These are phyloP conservation scores for Xylaria sp. DNA, from an alignment of 2,329 filamentous ascomycete genomes.

Conservation along the genomic window DNA sequence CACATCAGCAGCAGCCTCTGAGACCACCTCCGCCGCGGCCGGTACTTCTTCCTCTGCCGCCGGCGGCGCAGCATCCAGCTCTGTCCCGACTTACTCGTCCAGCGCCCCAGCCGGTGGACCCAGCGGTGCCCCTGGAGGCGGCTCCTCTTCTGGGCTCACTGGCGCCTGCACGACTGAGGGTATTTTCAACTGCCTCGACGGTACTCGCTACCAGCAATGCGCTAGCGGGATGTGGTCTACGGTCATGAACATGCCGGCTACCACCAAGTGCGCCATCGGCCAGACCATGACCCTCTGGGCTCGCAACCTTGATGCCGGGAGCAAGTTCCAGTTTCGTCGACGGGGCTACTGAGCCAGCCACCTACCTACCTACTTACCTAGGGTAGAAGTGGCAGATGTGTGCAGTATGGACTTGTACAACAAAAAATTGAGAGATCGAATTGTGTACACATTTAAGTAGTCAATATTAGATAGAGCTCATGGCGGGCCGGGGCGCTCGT, in stretches of 20 bases:
- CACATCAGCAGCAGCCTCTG: background rate
- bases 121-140: slow-evolving; percentile 20
- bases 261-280: slow-evolving; percentile 48
- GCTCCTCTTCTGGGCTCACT: slow-evolving; percentile 40
- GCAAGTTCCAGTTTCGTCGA: slow-evolving; percentile 5
- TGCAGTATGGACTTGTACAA: too few species aligned
- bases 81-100: background rate
- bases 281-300: slow-evolving; percentile 47
- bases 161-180: slow-evolving; percentile 51
- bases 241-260: slow-evolving; percentile 46
- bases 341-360: slow-evolving; percentile 20
- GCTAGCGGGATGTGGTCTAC: slow-evolving; percentile 49
- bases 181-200: slow-evolving; percentile 51
- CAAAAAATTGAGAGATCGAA: too few species aligned
- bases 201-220: slow-evolving; percentile 51
- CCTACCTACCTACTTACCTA: too few species aligned
- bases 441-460: too few species aligned
- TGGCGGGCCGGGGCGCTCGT: too few species aligned
- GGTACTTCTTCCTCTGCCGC: slow-evolving; percentile 21
- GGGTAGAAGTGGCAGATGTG: too few species aligned
- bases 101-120: slow-evolving; percentile 28
- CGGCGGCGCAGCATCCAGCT: background rate
- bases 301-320: slow-evolving; percentile 19
- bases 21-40: background rate
- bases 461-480: too few species aligned